A percentile compares a stretch with the other conserved stretches of the same genome.
These are phyloP conservation scores for Termitomyces sp. DNA, from an alignment of 1,284 basidiomycete genomes.

Conservation along the genomic window DNA sequence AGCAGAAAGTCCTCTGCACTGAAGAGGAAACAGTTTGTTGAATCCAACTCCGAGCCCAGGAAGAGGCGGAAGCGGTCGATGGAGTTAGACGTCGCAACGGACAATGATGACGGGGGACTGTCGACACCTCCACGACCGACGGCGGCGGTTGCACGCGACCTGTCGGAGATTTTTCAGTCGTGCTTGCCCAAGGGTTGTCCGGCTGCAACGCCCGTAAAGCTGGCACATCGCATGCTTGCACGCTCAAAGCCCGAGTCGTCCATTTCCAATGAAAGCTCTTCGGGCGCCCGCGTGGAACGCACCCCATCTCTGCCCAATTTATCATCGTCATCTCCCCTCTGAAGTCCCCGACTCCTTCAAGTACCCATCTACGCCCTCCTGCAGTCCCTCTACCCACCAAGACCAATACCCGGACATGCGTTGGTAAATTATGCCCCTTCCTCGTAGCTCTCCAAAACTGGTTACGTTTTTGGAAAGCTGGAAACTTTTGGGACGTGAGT, in stretches of 20 bases:
- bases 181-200: conserved; percentile 24
- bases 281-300: conserved; percentile 23
- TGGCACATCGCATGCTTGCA: conserved; percentile 44
- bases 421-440: conserved; percentile 71
- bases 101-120: conserved; percentile 16
- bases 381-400: conserved; percentile 20
- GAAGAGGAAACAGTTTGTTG: conserved; percentile 28
- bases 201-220: conserved; percentile 33
- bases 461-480: conserved; percentile 48
- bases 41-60: conserved; percentile 11
- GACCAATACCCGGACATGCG: conserved; percentile 57
- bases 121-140: conserved; percentile 6
- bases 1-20: conserved; percentile 30
- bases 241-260: conserved; percentile 55
- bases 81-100: conserved; percentile 16
- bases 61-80: conserved; percentile 30
- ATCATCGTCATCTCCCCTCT: conserved; percentile 19
- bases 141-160: conserved; percentile 25
- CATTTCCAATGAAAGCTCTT: conserved; percentile 37
- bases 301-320: conserved; percentile 37
- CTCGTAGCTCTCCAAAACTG: conserved; percentile 56
- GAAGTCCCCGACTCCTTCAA: conserved; percentile 15
- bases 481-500: conserved; percentile 28
- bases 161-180: conserved; percentile 35
- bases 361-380: conserved; percentile 16